A percentile compares a stretch with the other conserved stretches of the same genome.
Evolutionary conservation across 257 asterid species (phyloP).

Genomic region (Apocynum venetum): DNA sequence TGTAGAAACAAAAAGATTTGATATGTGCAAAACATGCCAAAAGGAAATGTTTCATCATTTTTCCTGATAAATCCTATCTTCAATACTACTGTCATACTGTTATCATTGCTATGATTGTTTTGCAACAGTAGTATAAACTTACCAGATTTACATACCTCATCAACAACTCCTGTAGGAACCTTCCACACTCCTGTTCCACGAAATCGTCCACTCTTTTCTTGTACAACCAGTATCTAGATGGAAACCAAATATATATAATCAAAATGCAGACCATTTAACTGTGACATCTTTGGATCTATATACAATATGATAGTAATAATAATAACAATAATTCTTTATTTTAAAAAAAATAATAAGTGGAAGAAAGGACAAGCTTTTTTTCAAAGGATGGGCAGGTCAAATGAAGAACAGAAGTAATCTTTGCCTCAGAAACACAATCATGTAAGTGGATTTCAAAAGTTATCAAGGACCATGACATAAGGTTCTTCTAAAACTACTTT

Average conservation of each 20-base stretch:
- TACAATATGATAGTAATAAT: too few relatives aligned
- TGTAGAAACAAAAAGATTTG: conserved; percentile 22
- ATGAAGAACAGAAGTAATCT: neutral
- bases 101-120: neutral
- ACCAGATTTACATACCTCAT: conserved; percentile 56
- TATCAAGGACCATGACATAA: neutral
- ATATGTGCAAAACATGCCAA: neutral
- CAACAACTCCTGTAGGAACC: conserved; percentile 96
- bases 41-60: neutral
- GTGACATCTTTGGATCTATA: neutral
- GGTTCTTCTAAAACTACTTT: neutral
- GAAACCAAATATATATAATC: neutral
- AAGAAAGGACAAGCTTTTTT: neutral
- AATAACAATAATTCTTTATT: neutral
- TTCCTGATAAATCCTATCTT: neutral
- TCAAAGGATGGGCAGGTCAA: neutral
- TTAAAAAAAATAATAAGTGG: neutral
- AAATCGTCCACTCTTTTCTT: conserved; percentile 74
- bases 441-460: neutral
- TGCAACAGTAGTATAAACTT: conserved; percentile 6
- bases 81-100: neutral
- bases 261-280: neutral
- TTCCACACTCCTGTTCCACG: conserved; percentile 89
- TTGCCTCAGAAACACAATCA: neutral
- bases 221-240: conserved; percentile 78